phyloP scores from a whole-genome alignment of 2,329 filamentous ascomycete genomes.

The Emergomyces orientalis region DNA sequence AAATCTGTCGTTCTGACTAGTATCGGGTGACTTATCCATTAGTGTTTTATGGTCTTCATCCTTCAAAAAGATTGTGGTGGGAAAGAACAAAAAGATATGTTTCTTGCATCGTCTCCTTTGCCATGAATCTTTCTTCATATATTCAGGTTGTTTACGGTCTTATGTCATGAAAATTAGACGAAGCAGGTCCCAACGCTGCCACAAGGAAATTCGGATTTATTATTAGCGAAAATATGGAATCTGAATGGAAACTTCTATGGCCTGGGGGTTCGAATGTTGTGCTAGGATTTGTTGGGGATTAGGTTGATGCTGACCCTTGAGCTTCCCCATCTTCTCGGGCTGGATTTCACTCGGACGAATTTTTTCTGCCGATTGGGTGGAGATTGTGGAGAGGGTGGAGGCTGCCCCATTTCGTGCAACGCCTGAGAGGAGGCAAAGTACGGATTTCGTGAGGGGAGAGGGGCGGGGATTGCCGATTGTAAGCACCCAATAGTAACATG shows the following conservation, averaged over 20 bases:
- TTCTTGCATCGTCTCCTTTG: neutral
- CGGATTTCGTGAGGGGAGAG: neutral
- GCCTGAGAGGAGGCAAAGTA: neutral
- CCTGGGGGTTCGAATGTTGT: neutral
- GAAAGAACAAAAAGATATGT: neutral
- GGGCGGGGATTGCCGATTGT: conserved; percentile 1
- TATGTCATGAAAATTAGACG: neutral
- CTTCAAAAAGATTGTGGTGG: neutral
- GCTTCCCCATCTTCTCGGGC: neutral
- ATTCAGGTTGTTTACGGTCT: neutral
- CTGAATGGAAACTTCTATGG: neutral
- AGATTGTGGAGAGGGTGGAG: neutral
- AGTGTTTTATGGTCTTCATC: neutral
- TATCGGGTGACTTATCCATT: neutral
- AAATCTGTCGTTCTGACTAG: no score
- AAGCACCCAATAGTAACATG: neutral
- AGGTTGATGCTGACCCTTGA: neutral
- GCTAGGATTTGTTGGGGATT: neutral
- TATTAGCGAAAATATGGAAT: neutral
- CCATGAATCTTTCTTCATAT: neutral
- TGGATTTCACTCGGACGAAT: neutral
- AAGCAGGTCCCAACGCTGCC: neutral
- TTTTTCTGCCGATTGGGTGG: neutral
- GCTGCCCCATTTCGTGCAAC: neutral
- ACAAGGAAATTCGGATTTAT: neutral